Base-by-base conservation (phyloP, 257 asterid species). In the Handroanthus guayacan region DNA sequence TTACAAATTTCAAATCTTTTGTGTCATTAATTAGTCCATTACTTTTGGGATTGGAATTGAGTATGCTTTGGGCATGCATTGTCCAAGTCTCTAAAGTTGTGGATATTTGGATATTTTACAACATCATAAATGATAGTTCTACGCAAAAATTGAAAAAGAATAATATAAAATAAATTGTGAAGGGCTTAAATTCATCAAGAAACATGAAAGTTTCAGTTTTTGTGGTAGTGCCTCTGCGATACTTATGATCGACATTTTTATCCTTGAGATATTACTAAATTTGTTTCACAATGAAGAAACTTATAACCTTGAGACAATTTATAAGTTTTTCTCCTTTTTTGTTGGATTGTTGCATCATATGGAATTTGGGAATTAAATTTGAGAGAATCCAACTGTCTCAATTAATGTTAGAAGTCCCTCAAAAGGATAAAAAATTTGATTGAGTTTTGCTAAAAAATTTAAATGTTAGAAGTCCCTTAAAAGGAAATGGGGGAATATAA, bases 1-100 rank as follows among this genome's bases (percentile, higher is more conserved):
- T 7, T 48, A 31, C 64, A 72, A 54, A 57, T 67, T 57, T 10
- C 51, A 63, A 52, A 20, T 54, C 51, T 54, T 39, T 44, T 20
- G 58, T 25, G 31, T 25, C 31, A 0, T 25, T 25, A 25, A 25
- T 25, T 25, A 9, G 41, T 31, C 50, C 50, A 64, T 75, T 75
- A 37, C 55, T 75, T 64, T 63, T 13, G 16, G 12, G 38, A 6
- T 38, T 50, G 25, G 36, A 48, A n/a, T 74, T 62, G 38, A 38
- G 39, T 38, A 47, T 14, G 17, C 5, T 62, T 17, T 16, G 31
- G 62, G 17, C 20, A 9, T 14, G 51, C 36, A 9, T 25, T 14
- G 16, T 6, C 16, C 1, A 25, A 54, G 25, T 31, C 13, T 16
- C n/a, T 66, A 57, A 60, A 45, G 60, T 17, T 41, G 62, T 68